Evolutionary conservation across 1,284 basidiomycete genomes (phyloP), one percentile per base, ranked within the genome.

Genomic region (Papiliotrema nemorosa): DNA sequence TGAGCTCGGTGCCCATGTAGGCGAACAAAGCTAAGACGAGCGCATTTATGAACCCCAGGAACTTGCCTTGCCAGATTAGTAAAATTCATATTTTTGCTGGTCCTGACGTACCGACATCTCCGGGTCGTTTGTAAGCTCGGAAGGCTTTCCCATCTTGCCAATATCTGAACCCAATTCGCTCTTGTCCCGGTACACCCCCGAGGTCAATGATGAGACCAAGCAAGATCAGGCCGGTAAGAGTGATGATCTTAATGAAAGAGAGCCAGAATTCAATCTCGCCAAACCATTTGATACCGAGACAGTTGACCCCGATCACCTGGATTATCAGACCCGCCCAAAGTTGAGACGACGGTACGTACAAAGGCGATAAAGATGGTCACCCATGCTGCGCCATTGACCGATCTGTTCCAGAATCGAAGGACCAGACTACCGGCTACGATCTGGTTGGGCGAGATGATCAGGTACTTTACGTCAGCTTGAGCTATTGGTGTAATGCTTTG

Each of bases 111-210:
- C n/a, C 69, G 26, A 56, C 34, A 34, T 58, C 57, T 16, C 63
- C 63, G 2, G 49, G 18, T 47, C 7, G 10, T 26, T 43, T 65
- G 62, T 65, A 69, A 10, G 62, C 39, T 41, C 62, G 59, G 65
- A 73, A 73, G 0, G 70, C 67, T 33, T 51, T 53, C 12, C 63
- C 63, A 38, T 77, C 59, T 43, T 78, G 66, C 81, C 83, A 85
- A 68, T 81, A 77, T 6, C 80, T 73, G 66, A 77, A 76, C 22
- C 84, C 81, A 62, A 84, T 80, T 3, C 77, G 77, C 51, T 85
- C 82, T 45, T 79, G 78, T n/a, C 78, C 72, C 1, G 84, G 83
- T 42, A 82, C 84, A 54, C 82, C 84, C 43, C 85, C 84, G 24
- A 85, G 80, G 77, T 86, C 84, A 49, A 82, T 81, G 54, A 76